phyloP scores from a whole-genome alignment of 768 basidiomycete species.

The Baorangia bicolor region DNA sequence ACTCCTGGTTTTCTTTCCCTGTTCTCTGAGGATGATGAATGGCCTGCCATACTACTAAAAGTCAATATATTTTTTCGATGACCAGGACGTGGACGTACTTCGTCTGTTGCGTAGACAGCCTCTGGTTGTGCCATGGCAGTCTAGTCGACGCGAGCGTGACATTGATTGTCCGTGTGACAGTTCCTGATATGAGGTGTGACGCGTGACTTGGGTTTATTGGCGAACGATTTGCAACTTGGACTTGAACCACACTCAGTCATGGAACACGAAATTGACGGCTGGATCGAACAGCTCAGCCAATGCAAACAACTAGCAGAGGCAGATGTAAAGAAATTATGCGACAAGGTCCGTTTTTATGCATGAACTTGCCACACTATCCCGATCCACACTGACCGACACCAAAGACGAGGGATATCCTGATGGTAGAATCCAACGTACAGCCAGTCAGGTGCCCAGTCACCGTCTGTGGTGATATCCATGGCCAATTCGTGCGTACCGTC shows the following conservation, averaged over 20 bases:
- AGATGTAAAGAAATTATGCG: constrained; percentile 97
- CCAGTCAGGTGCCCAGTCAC: constrained; percentile 98
- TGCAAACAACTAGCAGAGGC: constrained; percentile 96
- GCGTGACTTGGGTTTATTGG: constrained; percentile 24
- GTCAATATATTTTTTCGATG: constrained; percentile 7
- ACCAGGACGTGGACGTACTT: constrained; percentile 44
- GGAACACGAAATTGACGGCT: constrained; percentile 84
- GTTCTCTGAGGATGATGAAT: constrained; percentile 97
- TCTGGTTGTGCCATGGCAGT: constrained; percentile 43
- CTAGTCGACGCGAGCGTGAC: constrained; percentile 23
- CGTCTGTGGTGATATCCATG: constrained; percentile 99
- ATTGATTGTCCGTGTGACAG: constrained; percentile 24
- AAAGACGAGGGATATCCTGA: constrained; percentile 95
- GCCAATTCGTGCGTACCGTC: constrained; percentile 88
- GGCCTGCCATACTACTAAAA: constrained; percentile 78
- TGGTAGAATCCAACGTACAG: constrained; percentile 99
- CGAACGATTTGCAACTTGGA: constrained; percentile 22
- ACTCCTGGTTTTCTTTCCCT: constrained; percentile 85
- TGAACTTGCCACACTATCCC: background rate
- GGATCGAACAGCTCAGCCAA: constrained; percentile 95
- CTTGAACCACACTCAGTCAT: constrained; percentile 29
- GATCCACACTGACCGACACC: constrained; percentile 21
- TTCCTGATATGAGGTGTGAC: constrained; percentile 26
- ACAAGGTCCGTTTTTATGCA: constrained; percentile 66
- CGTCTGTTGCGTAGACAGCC: constrained; percentile 84